These are phyloP conservation scores for Astragalus glycyphyllos DNA, from an alignment of 306 rosid genomes.

Conservation along the genomic window DNA sequence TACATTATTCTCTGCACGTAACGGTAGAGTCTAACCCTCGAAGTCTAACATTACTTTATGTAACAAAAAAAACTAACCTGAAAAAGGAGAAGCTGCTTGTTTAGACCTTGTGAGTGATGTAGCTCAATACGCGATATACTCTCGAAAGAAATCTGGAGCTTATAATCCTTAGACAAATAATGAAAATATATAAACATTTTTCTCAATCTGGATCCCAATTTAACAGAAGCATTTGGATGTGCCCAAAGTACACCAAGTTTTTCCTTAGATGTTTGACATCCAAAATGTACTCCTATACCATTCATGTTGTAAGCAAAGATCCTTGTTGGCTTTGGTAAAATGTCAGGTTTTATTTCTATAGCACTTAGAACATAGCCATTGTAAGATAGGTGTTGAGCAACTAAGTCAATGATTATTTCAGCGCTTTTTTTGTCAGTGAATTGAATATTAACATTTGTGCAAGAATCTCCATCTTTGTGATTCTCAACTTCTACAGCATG, in stretches of 20 bases:
- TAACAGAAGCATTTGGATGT: conserved; percentile 45
- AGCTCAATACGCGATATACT: conserved; percentile 55
- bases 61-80: conserved; percentile 50
- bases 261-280: conserved; percentile 56
- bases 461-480: conserved; percentile 31
- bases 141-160: conserved; percentile 58
- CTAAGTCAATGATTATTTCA: conserved; percentile 45
- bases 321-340: conserved; percentile 41
- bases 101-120: conserved; percentile 24
- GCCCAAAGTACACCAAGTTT: conserved; percentile 62
- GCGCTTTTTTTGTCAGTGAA: conserved; percentile 47
- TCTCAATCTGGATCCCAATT: conserved; percentile 48
- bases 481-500: conserved; percentile 39
- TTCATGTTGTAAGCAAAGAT: conserved; percentile 38
- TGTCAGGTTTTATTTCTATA: conserved; percentile 9
- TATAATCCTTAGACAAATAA: conserved; percentile 41
- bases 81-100: conserved; percentile 50
- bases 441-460: conserved; percentile 50
- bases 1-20: no score
- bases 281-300: conserved; percentile 48
- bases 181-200: conserved; percentile 46
- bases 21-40: no score
- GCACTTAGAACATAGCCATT: conserved; percentile 25
- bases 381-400: conserved; percentile 31
- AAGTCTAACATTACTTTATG: not conserved